These are phyloP conservation scores for Thraustochytrium aureum DNA, from an alignment of 352 stramenopile genomes.

Conservation along the genomic window DNA sequence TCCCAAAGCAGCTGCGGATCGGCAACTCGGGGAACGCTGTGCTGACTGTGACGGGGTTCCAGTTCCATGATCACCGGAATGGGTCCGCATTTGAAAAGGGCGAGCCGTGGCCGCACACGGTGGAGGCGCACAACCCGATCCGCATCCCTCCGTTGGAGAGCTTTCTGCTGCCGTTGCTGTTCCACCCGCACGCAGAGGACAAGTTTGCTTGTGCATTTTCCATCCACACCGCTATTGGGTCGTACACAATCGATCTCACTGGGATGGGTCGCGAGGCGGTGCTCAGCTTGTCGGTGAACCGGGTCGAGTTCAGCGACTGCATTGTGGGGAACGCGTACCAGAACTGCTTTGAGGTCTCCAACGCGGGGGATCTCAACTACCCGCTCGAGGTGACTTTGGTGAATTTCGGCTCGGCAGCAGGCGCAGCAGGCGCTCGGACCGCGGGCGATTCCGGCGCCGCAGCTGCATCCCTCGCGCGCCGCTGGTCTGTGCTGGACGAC, in stretches of 20 bases:
- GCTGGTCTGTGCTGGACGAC: slow-evolving; percentile 21
- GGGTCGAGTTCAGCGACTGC: slow-evolving; percentile 46
- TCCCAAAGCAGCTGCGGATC: slow-evolving; percentile 44
- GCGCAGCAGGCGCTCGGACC: too few species aligned
- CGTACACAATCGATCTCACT: slow-evolving; percentile 11
- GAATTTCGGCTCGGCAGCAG: too few species aligned
- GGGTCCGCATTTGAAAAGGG: slow-evolving; percentile 8
- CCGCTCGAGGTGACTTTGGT: slow-evolving; percentile 14
- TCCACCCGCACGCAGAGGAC: slow-evolving; percentile 25
- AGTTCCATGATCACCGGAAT: background rate
- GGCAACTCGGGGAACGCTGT: slow-evolving; percentile 48
- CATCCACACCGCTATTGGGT: slow-evolving; percentile 32
- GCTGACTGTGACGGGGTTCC: slow-evolving; percentile 13
- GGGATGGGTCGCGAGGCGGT: slow-evolving; percentile 42
- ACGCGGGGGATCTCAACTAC: slow-evolving; percentile 39
- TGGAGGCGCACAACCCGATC: background rate
- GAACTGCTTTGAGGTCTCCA: slow-evolving; percentile 35
- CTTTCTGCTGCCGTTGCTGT: slow-evolving; percentile 32
- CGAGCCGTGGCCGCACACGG: slow-evolving; percentile 26
- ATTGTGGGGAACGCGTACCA: slow-evolving; percentile 50
- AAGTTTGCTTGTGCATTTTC: slow-evolving; percentile 19
- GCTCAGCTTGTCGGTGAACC: slow-evolving; percentile 38
- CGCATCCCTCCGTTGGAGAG: slow-evolving; percentile 30
- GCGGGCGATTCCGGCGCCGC: background rate
- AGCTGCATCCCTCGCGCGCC: background rate